Conservation (phyloP, 2,329 filamentous ascomycete genomes). For the Fusarium neocosmosporiellum region DNA sequence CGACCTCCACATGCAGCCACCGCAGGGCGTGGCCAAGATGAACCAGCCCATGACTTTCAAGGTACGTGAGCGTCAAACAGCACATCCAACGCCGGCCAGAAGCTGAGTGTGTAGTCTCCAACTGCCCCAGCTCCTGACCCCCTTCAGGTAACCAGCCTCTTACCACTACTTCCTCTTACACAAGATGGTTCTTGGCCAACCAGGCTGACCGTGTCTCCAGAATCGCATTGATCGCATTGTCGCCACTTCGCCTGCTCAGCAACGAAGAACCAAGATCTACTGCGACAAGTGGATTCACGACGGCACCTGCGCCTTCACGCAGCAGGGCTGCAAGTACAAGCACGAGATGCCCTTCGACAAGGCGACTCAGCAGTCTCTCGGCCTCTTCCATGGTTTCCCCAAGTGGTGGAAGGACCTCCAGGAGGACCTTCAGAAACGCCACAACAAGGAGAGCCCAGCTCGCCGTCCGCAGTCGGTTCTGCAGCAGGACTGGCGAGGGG, state of each 20-base stretch:
- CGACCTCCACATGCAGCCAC: constrained; percentile 50
- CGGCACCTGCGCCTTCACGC: constrained; percentile 84
- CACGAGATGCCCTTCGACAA: constrained; percentile 86
- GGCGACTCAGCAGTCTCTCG: constrained; percentile 74
- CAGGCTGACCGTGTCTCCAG: constrained; percentile 33
- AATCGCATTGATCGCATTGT: constrained; percentile 50
- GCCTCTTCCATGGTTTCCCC: constrained; percentile 74
- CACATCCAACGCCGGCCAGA: constrained; percentile 17
- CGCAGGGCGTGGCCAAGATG: constrained; percentile 53
- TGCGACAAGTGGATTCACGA: constrained; percentile 93
- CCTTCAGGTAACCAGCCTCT: constrained; percentile 47
- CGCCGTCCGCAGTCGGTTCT: neutral
- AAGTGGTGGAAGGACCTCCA: constrained; percentile 69
- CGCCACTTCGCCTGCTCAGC: constrained; percentile 48
- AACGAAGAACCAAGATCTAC: constrained; percentile 73
- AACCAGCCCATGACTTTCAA: constrained; percentile 50
- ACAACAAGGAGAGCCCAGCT: constrained; percentile 4
- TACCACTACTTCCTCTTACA: neutral
- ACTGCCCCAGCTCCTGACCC: constrained; percentile 42
- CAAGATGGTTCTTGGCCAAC: neutral
- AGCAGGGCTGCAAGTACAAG: constrained; percentile 89
- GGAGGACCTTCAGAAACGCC: constrained; percentile 53
- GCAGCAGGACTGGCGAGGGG: constrained; percentile 26
- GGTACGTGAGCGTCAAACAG: constrained; percentile 48
- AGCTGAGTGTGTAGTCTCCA: constrained; percentile 45